Evolutionary conservation across 108 stramenopile species (phyloP).

Genomic region (Ochromonas danica): DNA sequence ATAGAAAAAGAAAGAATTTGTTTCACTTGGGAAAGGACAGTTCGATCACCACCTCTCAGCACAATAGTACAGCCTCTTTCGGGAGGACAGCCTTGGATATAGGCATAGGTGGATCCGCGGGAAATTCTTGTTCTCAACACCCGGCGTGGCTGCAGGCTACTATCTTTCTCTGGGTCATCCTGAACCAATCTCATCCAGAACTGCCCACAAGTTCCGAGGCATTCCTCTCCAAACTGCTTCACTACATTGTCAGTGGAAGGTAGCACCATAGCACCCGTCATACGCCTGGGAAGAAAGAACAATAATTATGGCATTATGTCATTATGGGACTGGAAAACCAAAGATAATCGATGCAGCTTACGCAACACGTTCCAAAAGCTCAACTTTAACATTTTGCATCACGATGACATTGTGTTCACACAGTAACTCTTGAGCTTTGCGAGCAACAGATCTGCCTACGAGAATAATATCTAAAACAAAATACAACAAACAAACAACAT

Average conservation of each 20-base stretch:
- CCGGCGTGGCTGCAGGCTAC: background rate
- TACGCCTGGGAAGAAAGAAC: constrained; percentile 46
- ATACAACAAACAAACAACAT: background rate
- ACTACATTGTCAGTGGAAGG: constrained; percentile 82
- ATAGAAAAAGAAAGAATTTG: constrained; percentile 74
- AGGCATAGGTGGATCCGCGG: constrained; percentile 41
- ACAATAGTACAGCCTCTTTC: constrained; percentile 82
- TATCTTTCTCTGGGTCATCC: constrained; percentile 69
- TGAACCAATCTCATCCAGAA: constrained; percentile 52
- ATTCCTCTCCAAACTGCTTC: constrained; percentile 69
- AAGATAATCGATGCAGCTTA: background rate
- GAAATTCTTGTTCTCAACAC: constrained; percentile 32
- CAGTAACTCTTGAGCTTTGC: constrained; percentile 82
- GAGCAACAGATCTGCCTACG: constrained; percentile 73
- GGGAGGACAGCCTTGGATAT: constrained; percentile 82
- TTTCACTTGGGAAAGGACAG: constrained; percentile 80
- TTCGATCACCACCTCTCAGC: constrained; percentile 72
- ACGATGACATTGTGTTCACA: constrained; percentile 71
- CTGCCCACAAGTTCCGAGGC: constrained; percentile 64
- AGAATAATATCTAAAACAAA: constrained; percentile 64
- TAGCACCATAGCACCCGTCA: constrained; percentile 83
- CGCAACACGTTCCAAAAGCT: constrained; percentile 74
- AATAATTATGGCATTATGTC: no score
- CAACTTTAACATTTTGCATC: constrained; percentile 81
- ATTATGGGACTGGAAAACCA: background rate